Conservation (phyloP, 2,329 filamentous ascomycete species). For the Stagonosporopsis chrysanthemi region DNA sequence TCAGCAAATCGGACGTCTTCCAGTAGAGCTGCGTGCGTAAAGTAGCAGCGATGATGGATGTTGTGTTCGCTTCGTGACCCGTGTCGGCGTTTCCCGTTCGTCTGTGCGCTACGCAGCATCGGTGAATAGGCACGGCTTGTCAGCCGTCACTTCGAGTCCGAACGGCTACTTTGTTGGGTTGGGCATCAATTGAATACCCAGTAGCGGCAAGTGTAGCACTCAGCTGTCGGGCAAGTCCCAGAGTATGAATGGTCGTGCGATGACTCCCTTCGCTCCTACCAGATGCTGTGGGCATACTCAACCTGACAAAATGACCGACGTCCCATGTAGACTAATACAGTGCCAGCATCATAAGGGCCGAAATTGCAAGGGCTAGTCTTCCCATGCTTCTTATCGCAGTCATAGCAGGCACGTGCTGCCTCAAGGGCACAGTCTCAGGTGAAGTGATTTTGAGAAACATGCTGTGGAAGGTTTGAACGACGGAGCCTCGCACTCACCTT, state of each 20-base stretch:
- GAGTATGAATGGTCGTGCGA: not conserved
- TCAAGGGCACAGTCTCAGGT: not conserved
- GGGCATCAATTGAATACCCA: constrained; percentile 8
- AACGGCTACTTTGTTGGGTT: not conserved
- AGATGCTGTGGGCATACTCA: not conserved
- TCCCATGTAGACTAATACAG: not conserved
- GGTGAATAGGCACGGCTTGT: not conserved
- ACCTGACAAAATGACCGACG: not conserved
- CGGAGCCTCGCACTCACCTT: constrained; percentile 66
- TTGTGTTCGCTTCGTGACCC: not conserved
- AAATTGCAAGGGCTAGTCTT: not conserved
- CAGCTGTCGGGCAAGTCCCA: constrained; percentile 8
- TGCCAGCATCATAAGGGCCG: not conserved
- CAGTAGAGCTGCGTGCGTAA: not conserved
- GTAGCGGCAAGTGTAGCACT: not conserved
- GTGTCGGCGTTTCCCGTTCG: not conserved
- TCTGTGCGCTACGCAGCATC: not conserved
- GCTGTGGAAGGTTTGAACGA: not conserved
- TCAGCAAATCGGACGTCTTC: constrained; percentile 31
- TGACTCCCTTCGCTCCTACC: not conserved
- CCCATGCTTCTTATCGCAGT: not conserved
- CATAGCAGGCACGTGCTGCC: not conserved
- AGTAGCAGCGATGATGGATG: not conserved
- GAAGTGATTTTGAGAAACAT: no score
- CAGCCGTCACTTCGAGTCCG: not conserved